Evolutionary conservation across 305 asterid species (phyloP), one percentile per base, ranked within the genome.

Genomic region (Plantago rigida): DNA sequence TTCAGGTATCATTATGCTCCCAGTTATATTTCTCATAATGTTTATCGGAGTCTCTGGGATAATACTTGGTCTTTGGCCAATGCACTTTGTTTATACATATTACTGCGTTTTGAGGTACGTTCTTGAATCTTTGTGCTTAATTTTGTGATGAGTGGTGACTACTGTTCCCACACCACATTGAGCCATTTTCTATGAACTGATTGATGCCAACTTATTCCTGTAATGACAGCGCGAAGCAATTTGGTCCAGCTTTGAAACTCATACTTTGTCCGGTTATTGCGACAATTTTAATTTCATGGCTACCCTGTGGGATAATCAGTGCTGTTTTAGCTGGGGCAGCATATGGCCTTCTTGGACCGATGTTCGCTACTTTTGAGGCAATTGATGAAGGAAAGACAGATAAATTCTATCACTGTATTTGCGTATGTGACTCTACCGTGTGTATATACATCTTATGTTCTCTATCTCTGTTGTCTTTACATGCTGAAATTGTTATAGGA

Each of bases 291-390:
- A 64, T 82, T 53, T 51, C 80, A 26, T 92, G 99, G 96, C 89
- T 73, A 3, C 77, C 81, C 5, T 29, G 84, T 54, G 95, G 89
- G 52, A 72, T 92, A 31, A 52, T 69, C 5, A 63, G 87, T 53
- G 69, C 84, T 59, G 44, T 83, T 58, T 13, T 87, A 29, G 86
- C 84, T 6, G 94, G 94, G 14, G 85, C 89, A 6, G 87, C 82
- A 12, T 88, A 88, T 73, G 99, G 94, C 70, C 67, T 83, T 45
- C 87, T 92, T 63, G 81, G 91, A 47, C 96, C 99, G 12, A 73
- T 83, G 65, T 74, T 92, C 63, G 94, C 84, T 70, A 92, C 99
- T 68, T 88, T 86, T 70, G 71, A 70, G 71, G 99, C 99, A 26
- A 82, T 92, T 54, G 92, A 82, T 48, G 87, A 78, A 74, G 94